These are phyloP conservation scores for Dothideomycetes sp. DNA, from an alignment of 2,329 filamentous ascomycete species.

Conservation along the genomic window DNA sequence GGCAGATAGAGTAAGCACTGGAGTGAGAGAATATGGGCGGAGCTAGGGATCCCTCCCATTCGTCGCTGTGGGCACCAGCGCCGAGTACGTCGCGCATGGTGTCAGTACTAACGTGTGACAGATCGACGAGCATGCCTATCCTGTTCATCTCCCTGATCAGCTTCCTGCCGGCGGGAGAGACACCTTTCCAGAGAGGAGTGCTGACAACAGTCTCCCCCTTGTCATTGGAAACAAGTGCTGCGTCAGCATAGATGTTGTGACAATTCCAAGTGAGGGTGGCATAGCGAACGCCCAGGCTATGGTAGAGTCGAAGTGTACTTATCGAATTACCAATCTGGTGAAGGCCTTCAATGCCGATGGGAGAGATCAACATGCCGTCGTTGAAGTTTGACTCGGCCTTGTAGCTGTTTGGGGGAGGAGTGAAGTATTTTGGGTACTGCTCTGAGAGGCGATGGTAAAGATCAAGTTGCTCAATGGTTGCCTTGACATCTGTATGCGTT, in stretches of 20 bases:
- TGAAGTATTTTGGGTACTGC: constrained; percentile 59
- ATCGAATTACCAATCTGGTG: constrained; percentile 87
- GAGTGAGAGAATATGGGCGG: constrained; percentile 87
- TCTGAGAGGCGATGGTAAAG: constrained; percentile 53
- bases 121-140: constrained; percentile 85
- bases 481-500: constrained; percentile 41
- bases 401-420: constrained; percentile 47
- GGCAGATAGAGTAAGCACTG: constrained; percentile 68
- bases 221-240: constrained; percentile 52
- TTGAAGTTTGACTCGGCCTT: constrained; percentile 47
- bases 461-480: constrained; percentile 66
- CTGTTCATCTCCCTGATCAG: constrained; percentile 87
- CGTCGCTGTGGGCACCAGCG: constrained; percentile 35
- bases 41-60: constrained; percentile 62
- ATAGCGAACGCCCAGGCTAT: constrained; percentile 73
- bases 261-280: constrained; percentile 88
- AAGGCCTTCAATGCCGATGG: constrained; percentile 73
- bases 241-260: constrained; percentile 81
- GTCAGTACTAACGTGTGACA: constrained; percentile 66
- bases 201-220: constrained; percentile 26
- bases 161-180: constrained; percentile 57
- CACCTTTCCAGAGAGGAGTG: constrained; percentile 55
- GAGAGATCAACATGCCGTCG: constrained; percentile 53
- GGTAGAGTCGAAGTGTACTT: constrained; percentile 62
- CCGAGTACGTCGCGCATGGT: constrained; percentile 79